These are phyloP conservation scores for Globisporangium recalcitrans DNA, from an alignment of 352 stramenopile genomes.

Conservation along the genomic window DNA sequence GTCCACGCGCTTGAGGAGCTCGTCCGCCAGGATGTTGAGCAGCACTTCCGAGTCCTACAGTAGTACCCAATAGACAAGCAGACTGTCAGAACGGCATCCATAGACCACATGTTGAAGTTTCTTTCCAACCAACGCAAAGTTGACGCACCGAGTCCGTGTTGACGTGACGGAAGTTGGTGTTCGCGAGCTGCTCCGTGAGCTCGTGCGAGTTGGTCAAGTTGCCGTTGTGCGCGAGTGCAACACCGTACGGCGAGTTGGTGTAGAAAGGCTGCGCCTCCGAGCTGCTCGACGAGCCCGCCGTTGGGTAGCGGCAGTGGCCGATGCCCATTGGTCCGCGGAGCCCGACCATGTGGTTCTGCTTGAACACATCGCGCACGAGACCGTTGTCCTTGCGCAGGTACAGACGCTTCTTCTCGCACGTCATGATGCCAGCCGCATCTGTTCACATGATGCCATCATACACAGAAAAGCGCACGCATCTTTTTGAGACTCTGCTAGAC, in stretches of 20 bases:
- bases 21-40: conserved; percentile 98
- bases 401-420: conserved; percentile 88
- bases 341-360: conserved; percentile 96
- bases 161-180: conserved; percentile 93
- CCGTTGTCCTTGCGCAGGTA: conserved; percentile 98
- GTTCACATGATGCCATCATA: background rate
- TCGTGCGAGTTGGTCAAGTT: conserved; percentile 99
- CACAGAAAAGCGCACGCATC: background rate
- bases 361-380: conserved; percentile 98
- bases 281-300: conserved; percentile 88
- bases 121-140: too few relatives aligned
- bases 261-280: conserved; percentile 97
- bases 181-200: conserved; percentile 89
- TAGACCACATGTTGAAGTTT: background rate
- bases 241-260: conserved; percentile 98
- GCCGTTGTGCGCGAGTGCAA: conserved; percentile 97
- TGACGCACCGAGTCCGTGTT: conserved; percentile 94
- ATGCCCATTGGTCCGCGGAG: conserved; percentile 95
- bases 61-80: background rate
- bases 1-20: conserved; percentile 85
- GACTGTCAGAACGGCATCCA: background rate
- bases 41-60: conserved; percentile 95
- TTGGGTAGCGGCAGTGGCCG: conserved; percentile 98
- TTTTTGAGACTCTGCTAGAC: background rate
- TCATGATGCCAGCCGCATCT: conserved; percentile 96